Conservation (phyloP, 169 alveolate genomes). For the Amoebophrya sp. region DNA sequence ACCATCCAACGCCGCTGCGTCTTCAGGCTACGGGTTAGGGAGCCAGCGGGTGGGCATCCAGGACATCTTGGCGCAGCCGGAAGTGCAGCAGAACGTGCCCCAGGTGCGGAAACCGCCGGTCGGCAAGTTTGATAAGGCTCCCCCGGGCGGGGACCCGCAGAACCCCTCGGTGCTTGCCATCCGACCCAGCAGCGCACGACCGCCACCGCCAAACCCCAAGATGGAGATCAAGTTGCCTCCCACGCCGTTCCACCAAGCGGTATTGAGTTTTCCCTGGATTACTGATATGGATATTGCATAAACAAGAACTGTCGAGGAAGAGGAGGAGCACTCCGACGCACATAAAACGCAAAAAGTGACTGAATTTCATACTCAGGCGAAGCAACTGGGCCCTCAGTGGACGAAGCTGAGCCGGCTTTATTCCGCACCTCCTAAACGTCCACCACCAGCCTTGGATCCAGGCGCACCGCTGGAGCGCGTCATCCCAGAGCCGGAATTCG, state of each 20-base stretch:
- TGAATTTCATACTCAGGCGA: too few species aligned
- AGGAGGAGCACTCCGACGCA: too few species aligned
- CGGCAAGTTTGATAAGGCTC: not conserved
- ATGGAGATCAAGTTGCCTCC: not conserved
- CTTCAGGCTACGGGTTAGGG: not conserved
- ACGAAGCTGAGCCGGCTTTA: not conserved
- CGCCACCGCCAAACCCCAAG: constrained; percentile 4
- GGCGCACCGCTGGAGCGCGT: not conserved
- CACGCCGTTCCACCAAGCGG: not conserved
- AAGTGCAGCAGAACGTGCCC: too few species aligned
- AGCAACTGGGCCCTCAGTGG: too few species aligned
- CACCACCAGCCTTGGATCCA: not conserved
- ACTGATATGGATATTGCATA: too few species aligned
- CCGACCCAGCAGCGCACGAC: not conserved
- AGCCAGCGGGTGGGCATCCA: not conserved
- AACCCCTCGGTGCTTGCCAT: not conserved
- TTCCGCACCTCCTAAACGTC: not conserved
- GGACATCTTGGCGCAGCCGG: not conserved
- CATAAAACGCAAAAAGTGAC: too few species aligned
- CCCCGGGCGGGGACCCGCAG: not conserved
- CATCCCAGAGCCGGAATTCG: not conserved
- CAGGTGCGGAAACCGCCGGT: not conserved
- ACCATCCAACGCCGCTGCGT: not conserved
- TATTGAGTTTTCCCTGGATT: too few species aligned
- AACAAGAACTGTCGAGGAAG: too few species aligned